Conservation (phyloP, 164 flowering plant species). For the Amborella trichopoda region DNA sequence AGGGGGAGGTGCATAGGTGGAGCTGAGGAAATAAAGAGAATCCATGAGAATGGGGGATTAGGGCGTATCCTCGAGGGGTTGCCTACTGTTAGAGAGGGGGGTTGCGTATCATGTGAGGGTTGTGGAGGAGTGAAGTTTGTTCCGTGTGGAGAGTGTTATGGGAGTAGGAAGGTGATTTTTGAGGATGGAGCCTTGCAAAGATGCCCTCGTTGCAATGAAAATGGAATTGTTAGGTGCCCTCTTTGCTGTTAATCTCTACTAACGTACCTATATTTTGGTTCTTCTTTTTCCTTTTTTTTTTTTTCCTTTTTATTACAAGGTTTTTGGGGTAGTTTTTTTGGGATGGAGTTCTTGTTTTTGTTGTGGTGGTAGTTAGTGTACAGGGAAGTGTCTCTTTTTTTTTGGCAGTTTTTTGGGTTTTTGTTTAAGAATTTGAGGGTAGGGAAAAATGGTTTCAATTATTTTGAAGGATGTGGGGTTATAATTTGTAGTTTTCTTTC, state of each 20-base stretch:
- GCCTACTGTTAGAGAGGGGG: conserved; percentile 25
- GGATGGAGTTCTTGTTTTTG: too few relatives aligned
- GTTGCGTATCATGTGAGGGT: conserved; percentile 36
- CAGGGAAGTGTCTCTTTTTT: too few relatives aligned
- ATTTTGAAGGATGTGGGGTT: too few relatives aligned
- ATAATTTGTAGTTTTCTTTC: too few relatives aligned
- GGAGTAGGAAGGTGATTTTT: conserved; percentile 64
- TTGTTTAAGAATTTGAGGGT: too few relatives aligned
- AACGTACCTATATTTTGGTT: too few relatives aligned
- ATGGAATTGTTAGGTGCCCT: conserved; percentile 79
- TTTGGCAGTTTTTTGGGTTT: too few relatives aligned
- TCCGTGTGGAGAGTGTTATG: conserved; percentile 65
- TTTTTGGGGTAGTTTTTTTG: too few relatives aligned
- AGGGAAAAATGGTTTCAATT: too few relatives aligned
- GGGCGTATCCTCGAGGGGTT: conserved; percentile 50
- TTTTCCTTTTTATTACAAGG: too few relatives aligned
- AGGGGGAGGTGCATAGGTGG: conserved; percentile 69
- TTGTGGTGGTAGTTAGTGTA: too few relatives aligned
- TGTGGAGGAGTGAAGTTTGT: conserved; percentile 89
- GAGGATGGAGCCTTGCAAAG: conserved; percentile 42
- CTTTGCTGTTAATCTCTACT: conserved; percentile 26
- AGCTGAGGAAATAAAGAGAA: conserved; percentile 62
- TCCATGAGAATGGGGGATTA: conserved; percentile 68
- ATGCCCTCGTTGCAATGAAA: conserved; percentile 78
- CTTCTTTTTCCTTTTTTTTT: too few relatives aligned